Conservation (phyloP, 2,329 filamentous ascomycete species). For the Keithomyces neogunnii region DNA sequence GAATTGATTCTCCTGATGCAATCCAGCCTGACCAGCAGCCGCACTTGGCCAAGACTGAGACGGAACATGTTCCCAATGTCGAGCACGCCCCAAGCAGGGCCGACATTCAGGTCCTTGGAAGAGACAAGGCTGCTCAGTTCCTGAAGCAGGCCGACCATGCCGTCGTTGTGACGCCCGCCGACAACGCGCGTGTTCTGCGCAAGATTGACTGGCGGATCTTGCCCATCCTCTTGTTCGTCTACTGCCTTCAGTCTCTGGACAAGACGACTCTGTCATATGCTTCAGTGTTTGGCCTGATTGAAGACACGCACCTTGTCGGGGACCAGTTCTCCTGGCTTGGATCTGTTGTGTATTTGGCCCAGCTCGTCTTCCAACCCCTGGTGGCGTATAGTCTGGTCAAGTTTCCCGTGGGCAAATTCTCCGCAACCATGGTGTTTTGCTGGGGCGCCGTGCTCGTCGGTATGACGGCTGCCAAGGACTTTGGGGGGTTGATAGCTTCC, state of each 20-base stretch:
- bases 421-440: conserved; percentile 38
- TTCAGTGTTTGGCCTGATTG: conserved; percentile 53
- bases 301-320: conserved; percentile 47
- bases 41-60: neutral
- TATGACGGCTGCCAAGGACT: conserved; percentile 42
- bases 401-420: conserved; percentile 45
- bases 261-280: conserved; percentile 55
- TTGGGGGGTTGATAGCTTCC: conserved; percentile 34
- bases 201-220: conserved; percentile 42
- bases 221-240: conserved; percentile 45
- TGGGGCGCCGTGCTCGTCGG: conserved; percentile 45
- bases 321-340: conserved; percentile 54
- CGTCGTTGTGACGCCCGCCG: conserved; percentile 39
- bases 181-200: conserved; percentile 37
- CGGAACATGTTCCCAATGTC: neutral
- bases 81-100: neutral
- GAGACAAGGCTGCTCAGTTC: conserved; percentile 40
- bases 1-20: neutral
- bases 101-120: conserved; percentile 5
- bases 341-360: conserved; percentile 48
- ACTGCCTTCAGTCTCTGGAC: conserved; percentile 55
- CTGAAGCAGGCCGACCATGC: conserved; percentile 35
- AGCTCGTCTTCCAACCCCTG: conserved; percentile 38
- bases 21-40: neutral
- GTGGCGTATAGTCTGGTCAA: conserved; percentile 47